These are phyloP conservation scores for Candida nonsorbophila DNA, from an alignment of 805 yeast species.

Conservation along the genomic window DNA sequence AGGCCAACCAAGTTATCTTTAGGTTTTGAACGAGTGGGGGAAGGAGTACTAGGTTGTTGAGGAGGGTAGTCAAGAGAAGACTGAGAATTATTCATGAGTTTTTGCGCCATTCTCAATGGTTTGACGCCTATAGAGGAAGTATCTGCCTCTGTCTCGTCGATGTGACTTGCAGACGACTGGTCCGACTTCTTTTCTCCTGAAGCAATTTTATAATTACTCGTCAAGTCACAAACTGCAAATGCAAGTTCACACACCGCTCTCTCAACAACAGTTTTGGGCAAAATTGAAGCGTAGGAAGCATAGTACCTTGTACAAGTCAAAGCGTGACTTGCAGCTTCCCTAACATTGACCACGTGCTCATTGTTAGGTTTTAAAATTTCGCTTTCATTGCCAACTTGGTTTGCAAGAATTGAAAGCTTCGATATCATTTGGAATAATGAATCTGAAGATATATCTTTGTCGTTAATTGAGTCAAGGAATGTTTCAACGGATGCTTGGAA, in stretches of 20 bases:
- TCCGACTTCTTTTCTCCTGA: too few species aligned
- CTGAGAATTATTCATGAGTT: conserved; percentile 18
- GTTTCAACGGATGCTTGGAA: conserved; percentile 48
- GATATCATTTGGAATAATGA: conserved; percentile 49
- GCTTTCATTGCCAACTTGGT: conserved; percentile 32
- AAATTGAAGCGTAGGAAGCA: conserved; percentile 53
- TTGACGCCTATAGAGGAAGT: conserved; percentile 44
- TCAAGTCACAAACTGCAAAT: conserved; percentile 57
- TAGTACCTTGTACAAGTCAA: conserved; percentile 75
- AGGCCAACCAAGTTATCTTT: not conserved
- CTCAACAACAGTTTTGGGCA: conserved; percentile 69
- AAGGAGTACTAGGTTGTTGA: not conserved
- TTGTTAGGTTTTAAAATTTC: conserved; percentile 18
- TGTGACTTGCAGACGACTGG: too few species aligned
- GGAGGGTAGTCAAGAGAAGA: conserved; percentile 3
- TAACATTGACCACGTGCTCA: conserved; percentile 44
- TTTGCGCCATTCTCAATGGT: conserved; percentile 66
- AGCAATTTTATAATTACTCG: conserved; percentile 14
- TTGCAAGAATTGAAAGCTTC: conserved; percentile 41
- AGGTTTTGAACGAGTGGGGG: conserved; percentile 1
- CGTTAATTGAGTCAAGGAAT: conserved; percentile 29
- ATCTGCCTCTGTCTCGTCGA: too few species aligned
- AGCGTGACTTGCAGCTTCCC: conserved; percentile 67
- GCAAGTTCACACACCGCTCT: conserved; percentile 72
- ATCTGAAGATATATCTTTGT: conserved; percentile 24